Evolutionary conservation across 1,284 basidiomycete genomes (phyloP).

Genomic region (Trichosporon coremiiforme): DNA sequence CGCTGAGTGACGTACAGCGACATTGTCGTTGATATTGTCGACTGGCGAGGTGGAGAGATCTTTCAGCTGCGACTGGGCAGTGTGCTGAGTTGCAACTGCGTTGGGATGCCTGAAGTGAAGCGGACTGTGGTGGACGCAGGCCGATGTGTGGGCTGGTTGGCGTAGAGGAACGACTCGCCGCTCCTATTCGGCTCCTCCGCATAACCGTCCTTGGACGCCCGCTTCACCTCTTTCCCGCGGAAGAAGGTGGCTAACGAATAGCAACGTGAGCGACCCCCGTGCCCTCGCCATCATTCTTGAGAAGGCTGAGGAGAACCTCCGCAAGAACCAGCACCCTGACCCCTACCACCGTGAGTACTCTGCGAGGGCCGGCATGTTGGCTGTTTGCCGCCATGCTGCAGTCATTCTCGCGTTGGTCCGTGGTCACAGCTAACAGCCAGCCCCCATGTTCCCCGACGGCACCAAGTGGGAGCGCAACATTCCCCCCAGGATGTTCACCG

Average conservation of each 20-base stretch:
- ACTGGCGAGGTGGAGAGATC: no score
- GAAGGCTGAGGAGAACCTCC: constrained; percentile 76
- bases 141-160: no score
- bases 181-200: no score
- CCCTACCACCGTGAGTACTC: constrained; percentile 77
- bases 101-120: no score
- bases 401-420: constrained; percentile 35
- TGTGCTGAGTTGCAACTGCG: no score
- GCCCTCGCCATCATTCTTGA: constrained; percentile 77
- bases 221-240: no score
- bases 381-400: background rate
- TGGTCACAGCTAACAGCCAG: constrained; percentile 57
- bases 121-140: no score
- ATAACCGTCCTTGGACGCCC: no score
- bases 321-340: constrained; percentile 75
- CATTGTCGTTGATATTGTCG: no score
- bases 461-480: constrained; percentile 68
- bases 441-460: constrained; percentile 74
- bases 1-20: background rate
- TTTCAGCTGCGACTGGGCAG: no score
- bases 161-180: no score
- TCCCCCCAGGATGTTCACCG: constrained; percentile 24
- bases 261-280: constrained; percentile 83
- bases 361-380: background rate
- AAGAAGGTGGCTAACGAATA: constrained; percentile 47